Base-by-base conservation (phyloP, 2,329 filamentous ascomycete species). In the Alternaria incomplexa region DNA sequence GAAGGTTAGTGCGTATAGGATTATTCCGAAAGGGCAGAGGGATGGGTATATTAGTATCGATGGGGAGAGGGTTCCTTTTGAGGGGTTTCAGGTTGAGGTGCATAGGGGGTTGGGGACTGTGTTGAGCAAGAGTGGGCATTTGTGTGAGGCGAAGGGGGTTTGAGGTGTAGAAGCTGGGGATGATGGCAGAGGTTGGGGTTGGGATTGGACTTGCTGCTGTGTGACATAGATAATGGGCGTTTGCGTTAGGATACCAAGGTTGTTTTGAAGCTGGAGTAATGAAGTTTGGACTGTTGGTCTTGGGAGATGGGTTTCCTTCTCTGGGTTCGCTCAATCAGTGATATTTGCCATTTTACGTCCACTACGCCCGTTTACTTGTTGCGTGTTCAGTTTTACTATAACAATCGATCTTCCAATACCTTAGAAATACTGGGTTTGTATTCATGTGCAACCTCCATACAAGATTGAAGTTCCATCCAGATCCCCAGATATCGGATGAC, bases 41-140 rank as follows among this genome's bases (percentile, higher is more conserved):
- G 69, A 73, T 15, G 95, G 95, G 2, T 96, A 92, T 78, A 96
- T 99, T 77, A 96, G 93, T 77, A 93, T 99, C 68, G 96, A 98
- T 75, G 96, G 96, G 40, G 96, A 99, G 81, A 86, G 87, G 57
- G 85, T 97, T 3, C 91, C 93, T 0, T 98, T 97, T 77, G 90
- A 90, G 71, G 91, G 93, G 0, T 96, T 97, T 77, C 96, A 99
- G 82, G 93, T 90, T 3, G 96, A 99, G 81, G 86, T 97, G 7
- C 93, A 97, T 78, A 87, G 84, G 56, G 91, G 91, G 0, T 83
- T 99, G 23, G 96, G 93, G 1, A 93, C 91, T 5, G 91, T 95
- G n/a, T 83, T 98, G 66, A 93, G 92, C 53, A 93, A 91, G 80
- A 88, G 84, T 26, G 91, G 87, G 3, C 84, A 89, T 63, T 81